Evolutionary conservation across 2,329 filamentous ascomycete genomes (phyloP).

Genomic region (Colletotrichum acutatum): DNA sequence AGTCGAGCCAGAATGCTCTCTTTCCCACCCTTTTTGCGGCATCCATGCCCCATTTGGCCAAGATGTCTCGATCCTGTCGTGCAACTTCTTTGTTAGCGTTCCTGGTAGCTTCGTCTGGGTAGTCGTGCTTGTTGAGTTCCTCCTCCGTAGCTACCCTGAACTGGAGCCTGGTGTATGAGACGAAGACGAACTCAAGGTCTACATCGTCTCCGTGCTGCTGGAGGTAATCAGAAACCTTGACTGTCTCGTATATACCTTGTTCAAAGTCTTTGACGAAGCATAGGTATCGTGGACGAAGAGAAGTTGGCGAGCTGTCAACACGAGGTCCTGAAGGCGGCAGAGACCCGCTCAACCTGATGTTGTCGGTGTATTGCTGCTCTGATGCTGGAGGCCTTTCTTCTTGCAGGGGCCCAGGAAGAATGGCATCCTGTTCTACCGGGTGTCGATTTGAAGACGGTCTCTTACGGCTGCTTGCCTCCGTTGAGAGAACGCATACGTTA

Average conservation of each 20-base stretch:
- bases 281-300: slow-evolving; percentile 36
- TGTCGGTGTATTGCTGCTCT: background rate
- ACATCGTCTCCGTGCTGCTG: slow-evolving; percentile 37
- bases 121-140: slow-evolving; percentile 27
- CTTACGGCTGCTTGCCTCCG: background rate
- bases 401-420: background rate
- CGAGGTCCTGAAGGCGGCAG: background rate
- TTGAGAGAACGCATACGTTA: background rate
- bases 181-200: slow-evolving; percentile 49
- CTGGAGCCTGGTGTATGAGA: slow-evolving; percentile 54
- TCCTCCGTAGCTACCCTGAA: slow-evolving; percentile 44
- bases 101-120: slow-evolving; percentile 35
- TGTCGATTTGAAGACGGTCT: background rate
- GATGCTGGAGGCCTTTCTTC: background rate
- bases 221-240: slow-evolving; percentile 41
- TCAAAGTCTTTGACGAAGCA: slow-evolving; percentile 40
- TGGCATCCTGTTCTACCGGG: background rate
- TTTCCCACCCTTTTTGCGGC: slow-evolving; percentile 50
- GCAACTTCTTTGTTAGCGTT: slow-evolving; percentile 37
- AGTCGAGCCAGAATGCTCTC: slow-evolving; percentile 55
- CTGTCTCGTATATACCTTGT: slow-evolving; percentile 31
- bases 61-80: slow-evolving; percentile 38
- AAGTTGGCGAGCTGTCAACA: background rate
- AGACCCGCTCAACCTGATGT: background rate
- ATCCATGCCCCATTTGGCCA: slow-evolving; percentile 49